Evolutionary conservation across 1,284 basidiomycete species (phyloP).

Genomic region (Papiliotrema flavescens): DNA sequence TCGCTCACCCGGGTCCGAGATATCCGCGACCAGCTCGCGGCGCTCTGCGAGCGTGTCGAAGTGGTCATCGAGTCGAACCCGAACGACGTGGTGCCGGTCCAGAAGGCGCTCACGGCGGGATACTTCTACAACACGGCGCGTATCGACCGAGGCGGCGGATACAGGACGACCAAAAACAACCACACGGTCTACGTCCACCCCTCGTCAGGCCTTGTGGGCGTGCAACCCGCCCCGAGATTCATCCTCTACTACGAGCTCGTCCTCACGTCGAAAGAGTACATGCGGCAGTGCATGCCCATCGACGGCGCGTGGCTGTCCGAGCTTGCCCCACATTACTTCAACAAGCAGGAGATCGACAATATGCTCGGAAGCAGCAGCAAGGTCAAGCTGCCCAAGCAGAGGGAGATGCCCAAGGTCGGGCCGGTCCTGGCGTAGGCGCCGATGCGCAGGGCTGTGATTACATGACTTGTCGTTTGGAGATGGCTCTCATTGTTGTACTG

Average conservation of each 20-base stretch:
- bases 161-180: conserved; percentile 88
- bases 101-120: conserved; percentile 90
- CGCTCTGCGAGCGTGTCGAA: conserved; percentile 94
- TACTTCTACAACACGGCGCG: conserved; percentile 97
- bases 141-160: conserved; percentile 85
- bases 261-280: conserved; percentile 57
- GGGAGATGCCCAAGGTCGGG: conserved; percentile 36
- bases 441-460: too few relatives aligned
- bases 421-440: conserved; percentile 18
- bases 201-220: conserved; percentile 89
- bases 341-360: conserved; percentile 78
- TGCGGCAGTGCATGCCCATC: conserved; percentile 94
- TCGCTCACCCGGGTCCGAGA: conserved; percentile 89
- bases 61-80: conserved; percentile 82
- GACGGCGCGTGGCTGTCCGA: conserved; percentile 90
- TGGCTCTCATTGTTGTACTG: too few relatives aligned
- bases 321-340: conserved; percentile 93
- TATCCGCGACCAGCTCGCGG: conserved; percentile 89
- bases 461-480: too few relatives aligned
- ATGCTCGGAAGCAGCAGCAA: conserved; percentile 64
- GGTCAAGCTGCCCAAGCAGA: conserved; percentile 81
- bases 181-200: conserved; percentile 97
- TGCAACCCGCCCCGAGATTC: conserved; percentile 86
- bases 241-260: conserved; percentile 85
- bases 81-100: conserved; percentile 88